Evolutionary conservation across 352 stramenopile genomes (phyloP).

Genomic region (Phytophthora pini): DNA sequence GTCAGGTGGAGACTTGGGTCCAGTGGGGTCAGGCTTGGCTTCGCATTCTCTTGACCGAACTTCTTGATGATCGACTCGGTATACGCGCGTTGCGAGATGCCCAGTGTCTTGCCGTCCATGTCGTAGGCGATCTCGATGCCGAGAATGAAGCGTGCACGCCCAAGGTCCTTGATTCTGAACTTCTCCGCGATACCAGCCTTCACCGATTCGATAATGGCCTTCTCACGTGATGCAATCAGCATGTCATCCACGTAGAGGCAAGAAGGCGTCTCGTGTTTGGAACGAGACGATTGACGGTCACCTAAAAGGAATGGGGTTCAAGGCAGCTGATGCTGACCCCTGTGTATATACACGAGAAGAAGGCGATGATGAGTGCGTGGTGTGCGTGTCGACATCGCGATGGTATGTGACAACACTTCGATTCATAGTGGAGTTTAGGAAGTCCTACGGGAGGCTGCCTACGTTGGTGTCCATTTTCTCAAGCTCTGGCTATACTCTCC

Average conservation of each 20-base stretch:
- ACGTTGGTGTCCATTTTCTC: no score
- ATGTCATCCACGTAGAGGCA: neutral
- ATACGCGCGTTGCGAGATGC: neutral
- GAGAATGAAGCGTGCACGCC: neutral
- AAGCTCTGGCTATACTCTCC: no score
- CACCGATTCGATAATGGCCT: no score
- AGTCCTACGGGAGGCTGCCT: no score
- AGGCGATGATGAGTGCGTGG: neutral
- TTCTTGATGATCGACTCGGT: neutral
- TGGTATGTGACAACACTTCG: no score
- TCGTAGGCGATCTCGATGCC: neutral
- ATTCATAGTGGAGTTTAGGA: no score
- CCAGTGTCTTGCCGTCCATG: neutral
- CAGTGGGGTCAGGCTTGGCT: neutral
- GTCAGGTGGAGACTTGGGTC: no score
- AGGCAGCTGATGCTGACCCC: neutral
- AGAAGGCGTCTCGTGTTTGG: constrained; percentile 2
- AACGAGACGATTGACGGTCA: constrained; percentile 2
- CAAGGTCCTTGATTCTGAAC: neutral
- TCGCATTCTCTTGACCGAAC: neutral
- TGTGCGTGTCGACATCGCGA: neutral
- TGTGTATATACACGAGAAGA: neutral
- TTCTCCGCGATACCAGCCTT: neutral
- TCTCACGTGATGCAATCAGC: no score
- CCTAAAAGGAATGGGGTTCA: constrained; percentile 1